Conservation (phyloP, 345 rosid species). For the Noccaea caerulescens region DNA sequence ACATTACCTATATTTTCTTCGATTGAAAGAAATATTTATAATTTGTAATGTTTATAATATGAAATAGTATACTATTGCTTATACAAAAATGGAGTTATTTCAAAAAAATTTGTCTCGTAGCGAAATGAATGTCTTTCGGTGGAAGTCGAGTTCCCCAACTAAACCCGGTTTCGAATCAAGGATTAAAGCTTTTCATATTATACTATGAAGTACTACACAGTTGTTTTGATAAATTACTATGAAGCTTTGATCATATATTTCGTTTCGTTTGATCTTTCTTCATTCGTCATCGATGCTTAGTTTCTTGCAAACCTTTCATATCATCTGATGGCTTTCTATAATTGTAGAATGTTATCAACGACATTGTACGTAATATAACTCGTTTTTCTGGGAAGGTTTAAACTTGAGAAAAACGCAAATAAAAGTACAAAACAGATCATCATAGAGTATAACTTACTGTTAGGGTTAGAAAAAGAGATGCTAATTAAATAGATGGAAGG, state of each 20-base stretch:
- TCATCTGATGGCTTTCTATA: background rate
- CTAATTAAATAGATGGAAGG: conserved; percentile 16
- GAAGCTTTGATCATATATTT: no score
- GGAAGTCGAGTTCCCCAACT: conserved; percentile 28
- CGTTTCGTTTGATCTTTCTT: background rate
- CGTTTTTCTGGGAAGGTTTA: background rate
- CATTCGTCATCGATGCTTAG: conserved; percentile 1
- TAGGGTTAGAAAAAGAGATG: background rate
- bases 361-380: background rate
- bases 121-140: conserved; percentile 23
- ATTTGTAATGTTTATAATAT: background rate
- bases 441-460: conserved; percentile 27
- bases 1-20: background rate
- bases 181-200: conserved; percentile 4
- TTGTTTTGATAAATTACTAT: no score
- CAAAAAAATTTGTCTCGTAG: background rate
- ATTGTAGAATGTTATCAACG: background rate
- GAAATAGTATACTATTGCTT: background rate
- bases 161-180: background rate
- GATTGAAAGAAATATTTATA: background rate
- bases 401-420: conserved; percentile 1
- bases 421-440: conserved; percentile 15
- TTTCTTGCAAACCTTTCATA: conserved; percentile 6
- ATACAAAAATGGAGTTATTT: conserved; percentile 1
- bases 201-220: background rate